These are phyloP conservation scores for Erigeron canadensis DNA, from an alignment of 129 eudicot genomes.

Conservation along the genomic window DNA sequence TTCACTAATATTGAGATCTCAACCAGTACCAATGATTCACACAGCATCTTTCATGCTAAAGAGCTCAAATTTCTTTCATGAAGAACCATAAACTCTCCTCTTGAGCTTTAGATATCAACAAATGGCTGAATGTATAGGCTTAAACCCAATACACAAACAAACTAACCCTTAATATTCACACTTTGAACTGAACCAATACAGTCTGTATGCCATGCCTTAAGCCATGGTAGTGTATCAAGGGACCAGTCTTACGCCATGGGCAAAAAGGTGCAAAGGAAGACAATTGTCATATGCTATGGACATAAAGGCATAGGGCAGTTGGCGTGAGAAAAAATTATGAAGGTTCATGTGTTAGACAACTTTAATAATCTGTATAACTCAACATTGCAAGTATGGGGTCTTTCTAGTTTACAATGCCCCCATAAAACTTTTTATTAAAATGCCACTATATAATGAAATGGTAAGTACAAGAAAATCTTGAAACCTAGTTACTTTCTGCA, in stretches of 20 bases:
- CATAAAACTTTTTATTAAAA: neutral
- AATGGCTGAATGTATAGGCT: neutral
- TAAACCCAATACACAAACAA: neutral
- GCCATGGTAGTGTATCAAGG: neutral
- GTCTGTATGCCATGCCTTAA: neutral
- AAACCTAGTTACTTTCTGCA: conserved; percentile 6
- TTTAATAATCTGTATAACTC: neutral
- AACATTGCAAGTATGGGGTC: neutral
- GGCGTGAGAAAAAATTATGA: neutral
- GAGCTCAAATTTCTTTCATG: too few species aligned
- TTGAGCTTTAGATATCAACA: too few species aligned
- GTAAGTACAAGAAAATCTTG: neutral
- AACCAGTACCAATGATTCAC: too few species aligned
- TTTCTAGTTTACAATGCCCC: neutral
- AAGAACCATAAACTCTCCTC: too few species aligned
- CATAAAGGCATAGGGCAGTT: neutral
- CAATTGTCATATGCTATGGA: neutral
- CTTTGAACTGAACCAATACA: neutral
- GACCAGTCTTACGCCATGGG: neutral
- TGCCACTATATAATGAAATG: neutral
- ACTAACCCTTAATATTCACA: neutral
- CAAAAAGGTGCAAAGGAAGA: too few species aligned
- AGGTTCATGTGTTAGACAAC: neutral
- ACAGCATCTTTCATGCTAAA: too few species aligned
- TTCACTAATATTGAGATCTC: too few species aligned